Conservation (phyloP, 305 asterid genomes). For the Solanum hybrid region DNA sequence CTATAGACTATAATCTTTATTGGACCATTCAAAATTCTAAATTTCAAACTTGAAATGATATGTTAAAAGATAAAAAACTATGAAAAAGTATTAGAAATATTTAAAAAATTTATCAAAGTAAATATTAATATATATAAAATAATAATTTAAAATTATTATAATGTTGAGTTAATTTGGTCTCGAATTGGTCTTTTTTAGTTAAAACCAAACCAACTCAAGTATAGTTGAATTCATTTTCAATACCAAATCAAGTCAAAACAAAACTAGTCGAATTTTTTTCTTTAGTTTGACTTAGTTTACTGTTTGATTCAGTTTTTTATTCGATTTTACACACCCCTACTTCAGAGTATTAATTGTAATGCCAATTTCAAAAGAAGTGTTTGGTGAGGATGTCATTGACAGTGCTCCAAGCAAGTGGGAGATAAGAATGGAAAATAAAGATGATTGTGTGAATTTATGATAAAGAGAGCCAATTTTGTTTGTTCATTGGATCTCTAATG, state of each 20-base stretch:
- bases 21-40: no score
- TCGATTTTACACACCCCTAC: background rate
- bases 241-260: background rate
- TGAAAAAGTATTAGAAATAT: no score
- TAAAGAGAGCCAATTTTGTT: background rate
- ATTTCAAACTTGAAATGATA: background rate
- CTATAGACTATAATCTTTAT: no score
- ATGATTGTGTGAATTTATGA: background rate
- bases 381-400: background rate
- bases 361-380: background rate
- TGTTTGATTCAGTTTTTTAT: no score
- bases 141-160: no score
- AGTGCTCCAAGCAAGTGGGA: background rate
- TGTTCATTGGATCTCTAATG: background rate
- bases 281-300: background rate
- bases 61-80: no score
- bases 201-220: background rate
- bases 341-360: no score
- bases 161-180: no score
- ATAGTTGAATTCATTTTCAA: no score
- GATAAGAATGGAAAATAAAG: background rate
- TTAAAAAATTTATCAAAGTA: no score
- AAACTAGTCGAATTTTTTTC: background rate
- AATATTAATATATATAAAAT: no score
- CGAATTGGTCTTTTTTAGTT: no score